Evolutionary conservation across 2,329 filamentous ascomycete genomes (phyloP).

Genomic region (Penicillium sp.): DNA sequence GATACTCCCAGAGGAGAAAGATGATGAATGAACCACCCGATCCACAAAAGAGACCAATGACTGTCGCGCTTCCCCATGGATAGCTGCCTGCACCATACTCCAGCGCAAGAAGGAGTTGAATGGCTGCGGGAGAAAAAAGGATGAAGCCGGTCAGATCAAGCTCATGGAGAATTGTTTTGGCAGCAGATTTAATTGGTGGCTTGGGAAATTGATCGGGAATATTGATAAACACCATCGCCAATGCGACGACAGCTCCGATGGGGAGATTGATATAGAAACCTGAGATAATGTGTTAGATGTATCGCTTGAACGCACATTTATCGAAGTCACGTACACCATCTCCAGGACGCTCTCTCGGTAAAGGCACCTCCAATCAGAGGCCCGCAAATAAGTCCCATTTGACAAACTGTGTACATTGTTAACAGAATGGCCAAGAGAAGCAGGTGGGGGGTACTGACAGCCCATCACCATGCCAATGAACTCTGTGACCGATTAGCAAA

Average conservation of each 20-base stretch:
- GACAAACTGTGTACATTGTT: slow-evolving; percentile 7
- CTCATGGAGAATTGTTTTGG: slow-evolving; percentile 8
- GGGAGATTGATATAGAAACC: slow-evolving; percentile 46
- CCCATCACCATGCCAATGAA: slow-evolving; percentile 20
- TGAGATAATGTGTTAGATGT: not conserved
- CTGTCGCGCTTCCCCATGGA: slow-evolving; percentile 38
- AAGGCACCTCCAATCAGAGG: slow-evolving; percentile 19
- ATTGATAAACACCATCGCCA: slow-evolving; percentile 30
- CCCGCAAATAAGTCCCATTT: slow-evolving; percentile 13
- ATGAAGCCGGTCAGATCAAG: slow-evolving; percentile 24
- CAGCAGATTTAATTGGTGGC: slow-evolving; percentile 9
- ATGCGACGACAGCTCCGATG: slow-evolving; percentile 32
- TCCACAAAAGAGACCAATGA: slow-evolving; percentile 51
- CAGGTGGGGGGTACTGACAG: slow-evolving; percentile 6
- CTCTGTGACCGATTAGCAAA: slow-evolving; percentile 5
- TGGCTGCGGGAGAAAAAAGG: slow-evolving; percentile 32
- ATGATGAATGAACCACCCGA: slow-evolving; percentile 39
- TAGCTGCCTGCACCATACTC: slow-evolving; percentile 46
- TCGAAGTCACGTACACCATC: slow-evolving; percentile 19
- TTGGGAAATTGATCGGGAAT: slow-evolving; percentile 18
- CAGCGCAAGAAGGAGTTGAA: slow-evolving; percentile 48
- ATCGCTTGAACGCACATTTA: not conserved
- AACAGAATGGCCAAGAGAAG: not conserved
- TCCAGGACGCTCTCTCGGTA: slow-evolving; percentile 20
- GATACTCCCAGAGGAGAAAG: slow-evolving; percentile 42